A percentile compares a stretch with the other conserved stretches of the same genome.
Conservation (phyloP, 2,329 filamentous ascomycete genomes). For the Pseudogymnoascus sp. region DNA sequence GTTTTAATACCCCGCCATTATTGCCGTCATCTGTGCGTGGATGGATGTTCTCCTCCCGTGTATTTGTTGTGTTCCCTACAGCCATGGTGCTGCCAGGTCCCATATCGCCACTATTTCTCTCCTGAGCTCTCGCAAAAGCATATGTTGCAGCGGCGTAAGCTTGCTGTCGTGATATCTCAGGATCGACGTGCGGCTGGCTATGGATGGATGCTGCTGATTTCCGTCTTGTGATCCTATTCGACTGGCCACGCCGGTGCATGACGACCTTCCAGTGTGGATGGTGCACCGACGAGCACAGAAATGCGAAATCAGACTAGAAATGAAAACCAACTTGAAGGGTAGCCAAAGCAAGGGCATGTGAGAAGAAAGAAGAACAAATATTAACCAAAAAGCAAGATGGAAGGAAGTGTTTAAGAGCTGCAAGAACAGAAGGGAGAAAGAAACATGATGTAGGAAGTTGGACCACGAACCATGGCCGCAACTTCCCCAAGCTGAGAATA, state of each 20-base stretch:
- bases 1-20: constrained; percentile 26
- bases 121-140: constrained; percentile 48
- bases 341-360: background rate
- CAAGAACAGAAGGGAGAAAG: constrained; percentile 23
- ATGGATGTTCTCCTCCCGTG: constrained; percentile 15
- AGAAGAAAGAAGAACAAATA: background rate
- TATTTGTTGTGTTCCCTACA: constrained; percentile 13
- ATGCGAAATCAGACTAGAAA: background rate
- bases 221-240: constrained; percentile 24
- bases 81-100: constrained; percentile 25
- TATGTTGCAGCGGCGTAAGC: constrained; percentile 54
- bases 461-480: background rate
- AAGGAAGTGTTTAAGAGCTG: constrained; percentile 24
- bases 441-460: constrained; percentile 23
- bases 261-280: background rate
- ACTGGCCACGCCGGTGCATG: constrained; percentile 34
- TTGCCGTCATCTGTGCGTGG: constrained; percentile 7
- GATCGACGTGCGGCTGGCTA: constrained; percentile 41
- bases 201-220: constrained; percentile 46
- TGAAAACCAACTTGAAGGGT: background rate
- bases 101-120: constrained; percentile 31
- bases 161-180: constrained; percentile 44
- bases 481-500: background rate
- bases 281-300: background rate
- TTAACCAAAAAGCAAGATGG: constrained; percentile 17